Evolutionary conservation across 2,329 filamentous ascomycete species (phyloP), one percentile per base, ranked within the genome.

Genomic region (Aspergillus jensenii): DNA sequence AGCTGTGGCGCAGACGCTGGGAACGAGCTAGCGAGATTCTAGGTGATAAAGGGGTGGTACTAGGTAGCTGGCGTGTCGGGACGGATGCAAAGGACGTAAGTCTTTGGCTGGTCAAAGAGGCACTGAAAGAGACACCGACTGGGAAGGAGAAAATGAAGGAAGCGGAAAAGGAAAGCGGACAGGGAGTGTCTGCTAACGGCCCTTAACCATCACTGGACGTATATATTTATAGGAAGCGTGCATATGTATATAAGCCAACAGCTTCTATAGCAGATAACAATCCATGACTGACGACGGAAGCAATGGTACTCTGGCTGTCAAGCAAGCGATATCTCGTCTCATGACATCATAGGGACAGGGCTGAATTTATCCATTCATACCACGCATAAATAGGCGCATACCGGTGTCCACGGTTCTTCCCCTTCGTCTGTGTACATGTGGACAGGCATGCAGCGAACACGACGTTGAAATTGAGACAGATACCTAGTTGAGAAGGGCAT

Each of bases 1-100:
- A 81, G 55, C 65, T 80, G 8, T 82, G 79, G 79, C 70, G 71
- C 43, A 74, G 79, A 25, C 73, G 79, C 33, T 82, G 79, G 79
- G 74, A 73, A 43, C 69, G 77, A 4, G 77, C 79, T 0, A 74
- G 74, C 27, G 73, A 76, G 4, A 72, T 79, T 15, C 69, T 82
- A 37, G 68, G 72, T 2, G 64, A 73, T 6, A 68, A 75, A 17
- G 76, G 75, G 1, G 77, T 82, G 19, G 68, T 78, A 9, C 62
- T 82, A 19, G 69, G 72, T 40, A 77, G 71, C 58, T 82, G 79
- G 79, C 73, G 78, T 48, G 73, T 76, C 7, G 79, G 79, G 1
- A 67, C 65, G 23, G 79, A 81, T 67, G 76, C 73, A 7, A 71
- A 78, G 62, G 75, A 79, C 54, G 71, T 79, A 25, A 78, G 76